A percentile compares a stretch with the other conserved stretches of the same genome.
Evolutionary conservation across 164 flowering plant genomes (phyloP).

Genomic region (Magnolia changhungtana): DNA sequence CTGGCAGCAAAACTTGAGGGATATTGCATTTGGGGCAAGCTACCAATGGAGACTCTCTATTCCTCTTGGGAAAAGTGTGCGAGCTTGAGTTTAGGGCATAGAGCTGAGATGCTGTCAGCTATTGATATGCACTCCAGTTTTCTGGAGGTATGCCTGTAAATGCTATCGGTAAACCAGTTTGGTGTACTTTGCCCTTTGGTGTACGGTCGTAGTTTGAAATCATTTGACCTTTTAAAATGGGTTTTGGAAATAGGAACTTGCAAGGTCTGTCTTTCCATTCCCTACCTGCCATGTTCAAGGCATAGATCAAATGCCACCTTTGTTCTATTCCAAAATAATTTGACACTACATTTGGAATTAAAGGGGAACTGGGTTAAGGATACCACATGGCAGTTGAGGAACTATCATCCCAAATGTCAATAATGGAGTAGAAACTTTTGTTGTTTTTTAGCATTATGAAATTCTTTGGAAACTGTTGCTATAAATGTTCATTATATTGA

Average conservation of each 20-base stretch:
- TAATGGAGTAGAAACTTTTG: not conserved
- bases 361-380: not conserved
- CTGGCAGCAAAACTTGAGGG: constrained; percentile 42
- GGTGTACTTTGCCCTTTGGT: not conserved
- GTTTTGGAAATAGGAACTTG: too few species aligned
- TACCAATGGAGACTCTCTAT: constrained; percentile 50
- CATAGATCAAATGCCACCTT: too few species aligned
- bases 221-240: too few species aligned
- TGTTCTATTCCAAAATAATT: too few species aligned
- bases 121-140: constrained; percentile 48
- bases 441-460: not conserved
- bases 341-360: too few species aligned
- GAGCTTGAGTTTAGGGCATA: constrained; percentile 42
- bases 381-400: not conserved
- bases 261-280: too few species aligned
- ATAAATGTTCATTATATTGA: not conserved
- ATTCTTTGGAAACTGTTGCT: not conserved
- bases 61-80: constrained; percentile 47
- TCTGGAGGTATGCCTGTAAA: constrained; percentile 40
- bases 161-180: not conserved
- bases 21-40: constrained; percentile 50
- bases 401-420: not conserved
- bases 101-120: constrained; percentile 41
- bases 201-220: too few species aligned
- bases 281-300: too few species aligned